Percentiles rank a stretch among this genome's conserved stretches.
Conservation (phyloP, 164 flowering plant species). For the Vitis vinifera region ASM3070453v1 NC_081806.1:909501-910000, state of each 20-base stretch:
- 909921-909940: slow-evolving; percentile 62
- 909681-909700: slow-evolving; percentile 35
- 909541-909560: slow-evolving; percentile 17
- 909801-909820: slow-evolving; percentile 23
- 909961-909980: slow-evolving; percentile 69
- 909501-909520: slow-evolving; percentile 18
- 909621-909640: slow-evolving; percentile 12
- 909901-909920: slow-evolving; percentile 67
- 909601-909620: slow-evolving; percentile 17
- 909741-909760: slow-evolving; percentile 14
- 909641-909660: slow-evolving; percentile 15
- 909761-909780: slow-evolving; percentile 22
- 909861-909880: slow-evolving; percentile 60
- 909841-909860: slow-evolving; percentile 27
- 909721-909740: slow-evolving; percentile 56
- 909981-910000: slow-evolving; percentile 53
- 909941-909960: slow-evolving; percentile 59
- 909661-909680: slow-evolving; percentile 28
- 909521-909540: slow-evolving; percentile 24
- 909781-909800: slow-evolving; percentile 38
- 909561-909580: slow-evolving; percentile 17
- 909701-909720: slow-evolving; percentile 17
- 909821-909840: slow-evolving; percentile 19
- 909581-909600: slow-evolving; percentile 9
- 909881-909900: slow-evolving; percentile 59